Evolutionary conservation across 1,284 basidiomycete species (phyloP), one percentile per base, ranked within the genome.

Genomic region (Hemileccinum hortonii): DNA sequence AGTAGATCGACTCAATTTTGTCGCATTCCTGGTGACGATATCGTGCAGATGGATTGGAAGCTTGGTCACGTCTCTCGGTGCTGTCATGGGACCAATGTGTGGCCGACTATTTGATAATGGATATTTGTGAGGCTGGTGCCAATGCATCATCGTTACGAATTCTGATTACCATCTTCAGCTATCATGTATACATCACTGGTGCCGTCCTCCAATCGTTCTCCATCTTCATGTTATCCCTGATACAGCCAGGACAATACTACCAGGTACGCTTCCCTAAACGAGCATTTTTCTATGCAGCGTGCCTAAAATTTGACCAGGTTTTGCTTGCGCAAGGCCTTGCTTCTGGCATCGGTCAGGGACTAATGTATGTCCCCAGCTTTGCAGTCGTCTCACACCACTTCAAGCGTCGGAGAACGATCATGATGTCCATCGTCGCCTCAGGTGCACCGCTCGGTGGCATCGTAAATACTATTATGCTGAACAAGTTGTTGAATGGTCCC

Each of bases 181-280:
- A 63, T 19, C 51, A 55, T 11, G 41, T 50, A 4, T 57, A 38
- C 30, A 41, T 58, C 30, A n/a, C 50, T 11, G 71, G 69, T 11
- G 56, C 61, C 14, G 3, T 67, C 12, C 43, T 73, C 6, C 58
- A 64, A 24, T 64, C 55, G 15, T 47, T 60, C 37, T 66, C 63
- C 21, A 52, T 73, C 14, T 73, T 73, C 54, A 64, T 73, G 67
- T 50, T 74, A 19, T 74, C 74, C n/a, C 58, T 74, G 22, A 65
- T 64, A 15, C 57, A 68, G 35, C 64, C 65, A 32, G 57, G 67
- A 22, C 52, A 65, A 37, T n/a, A n/a, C n/a, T 71, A 66, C 43
- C 73, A 72, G 55, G 62, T 69, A 38, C 16, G n/a, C n/a, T 40
- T 41, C 6, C 33, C 14, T 35, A n/a, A 29, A 4, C 8, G 5